These are phyloP conservation scores for Neonectria punicea DNA, from an alignment of 2,329 filamentous ascomycete species.

Conservation along the genomic window DNA sequence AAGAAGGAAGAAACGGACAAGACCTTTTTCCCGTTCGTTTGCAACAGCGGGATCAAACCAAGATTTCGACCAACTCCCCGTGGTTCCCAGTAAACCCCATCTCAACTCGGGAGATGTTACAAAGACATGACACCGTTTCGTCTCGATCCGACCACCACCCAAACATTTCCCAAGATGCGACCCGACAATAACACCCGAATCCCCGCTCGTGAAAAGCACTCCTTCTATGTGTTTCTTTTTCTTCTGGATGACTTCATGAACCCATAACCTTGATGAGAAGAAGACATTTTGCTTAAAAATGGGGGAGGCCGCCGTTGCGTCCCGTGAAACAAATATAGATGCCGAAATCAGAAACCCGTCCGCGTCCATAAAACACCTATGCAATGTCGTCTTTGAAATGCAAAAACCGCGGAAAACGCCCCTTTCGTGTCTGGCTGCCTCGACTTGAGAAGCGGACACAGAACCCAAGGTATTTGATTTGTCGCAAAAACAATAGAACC, in stretches of 20 bases:
- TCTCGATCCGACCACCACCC: conserved; percentile 49
- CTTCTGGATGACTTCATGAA: conserved; percentile 58
- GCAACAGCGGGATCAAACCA: conserved; percentile 44
- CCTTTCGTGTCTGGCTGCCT: conserved; percentile 57
- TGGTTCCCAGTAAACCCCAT: conserved; percentile 46
- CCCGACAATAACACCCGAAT: conserved; percentile 51
- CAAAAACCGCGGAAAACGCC: conserved; percentile 53
- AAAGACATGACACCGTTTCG: conserved; percentile 49
- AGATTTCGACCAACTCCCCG: conserved; percentile 52
- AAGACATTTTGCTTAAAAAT: conserved; percentile 47
- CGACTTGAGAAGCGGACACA: conserved; percentile 48
- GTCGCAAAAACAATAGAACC: conserved; percentile 44
- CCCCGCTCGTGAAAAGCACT: conserved; percentile 47
- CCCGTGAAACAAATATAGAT: conserved; percentile 44
- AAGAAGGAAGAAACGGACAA: conserved; percentile 43
- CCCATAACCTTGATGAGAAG: conserved; percentile 50
- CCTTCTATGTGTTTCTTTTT: conserved; percentile 60
- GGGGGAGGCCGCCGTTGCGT: conserved; percentile 37
- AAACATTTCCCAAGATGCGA: conserved; percentile 48
- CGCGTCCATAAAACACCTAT: conserved; percentile 55
- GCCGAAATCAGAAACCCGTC: conserved; percentile 41
- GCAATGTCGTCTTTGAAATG: conserved; percentile 57
- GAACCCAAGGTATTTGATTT: conserved; percentile 43
- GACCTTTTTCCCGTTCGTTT: conserved; percentile 46
- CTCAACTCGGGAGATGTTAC: conserved; percentile 44